phyloP scores from a whole-genome alignment of 2,329 filamentous ascomycete genomes.

The Xylariaceae sp. region DNA sequence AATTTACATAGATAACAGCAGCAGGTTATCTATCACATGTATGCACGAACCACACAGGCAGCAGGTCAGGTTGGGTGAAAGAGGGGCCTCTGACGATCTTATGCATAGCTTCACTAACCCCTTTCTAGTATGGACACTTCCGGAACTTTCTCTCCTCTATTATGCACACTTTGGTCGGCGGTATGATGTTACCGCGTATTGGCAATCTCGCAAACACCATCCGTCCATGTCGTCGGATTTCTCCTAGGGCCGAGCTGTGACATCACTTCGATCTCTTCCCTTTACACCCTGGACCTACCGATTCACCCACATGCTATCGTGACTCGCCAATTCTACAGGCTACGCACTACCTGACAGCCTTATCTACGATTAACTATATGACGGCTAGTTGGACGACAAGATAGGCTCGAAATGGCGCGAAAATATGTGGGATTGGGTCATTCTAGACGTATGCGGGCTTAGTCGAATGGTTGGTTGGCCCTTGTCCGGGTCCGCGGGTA shows the following conservation, averaged over 20 bases:
- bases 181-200: background rate
- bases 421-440: constrained; percentile 19
- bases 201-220: background rate
- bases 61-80: background rate
- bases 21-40: too few relatives aligned
- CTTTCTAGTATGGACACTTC: constrained; percentile 10
- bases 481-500: constrained; percentile 11
- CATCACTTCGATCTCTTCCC: constrained; percentile 15
- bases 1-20: too few relatives aligned
- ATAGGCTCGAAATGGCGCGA: constrained; percentile 8
- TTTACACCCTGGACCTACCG: constrained; percentile 11
- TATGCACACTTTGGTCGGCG: background rate
- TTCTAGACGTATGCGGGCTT: constrained; percentile 17
- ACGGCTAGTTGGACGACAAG: background rate
- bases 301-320: constrained; percentile 9
- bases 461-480: constrained; percentile 4
- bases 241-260: constrained; percentile 11
- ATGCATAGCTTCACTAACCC: constrained; percentile 19
- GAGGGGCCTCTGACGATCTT: constrained; percentile 24
- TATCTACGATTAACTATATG: constrained; percentile 11
- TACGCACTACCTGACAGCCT: constrained; percentile 9
- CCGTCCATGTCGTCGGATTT: constrained; percentile 15
- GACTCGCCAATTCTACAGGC: background rate
- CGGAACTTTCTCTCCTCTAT: constrained; percentile 7
- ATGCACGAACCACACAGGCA: too few relatives aligned